Evolutionary conservation across 1,139 yeast species (phyloP).

Genomic region (Blastobotrys buckinghamii): DNA sequence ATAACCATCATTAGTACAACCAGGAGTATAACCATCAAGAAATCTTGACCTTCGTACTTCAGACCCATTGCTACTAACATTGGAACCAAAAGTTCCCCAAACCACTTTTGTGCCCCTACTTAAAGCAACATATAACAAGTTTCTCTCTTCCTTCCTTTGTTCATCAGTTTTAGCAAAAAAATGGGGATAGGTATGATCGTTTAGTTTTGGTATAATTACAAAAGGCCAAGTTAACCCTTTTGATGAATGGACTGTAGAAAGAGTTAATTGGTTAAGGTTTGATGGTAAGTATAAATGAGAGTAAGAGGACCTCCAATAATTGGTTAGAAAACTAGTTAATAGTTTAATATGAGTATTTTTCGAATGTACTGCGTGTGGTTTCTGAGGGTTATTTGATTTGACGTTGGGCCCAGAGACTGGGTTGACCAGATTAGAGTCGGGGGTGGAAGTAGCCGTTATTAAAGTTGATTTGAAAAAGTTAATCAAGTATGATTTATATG

Average conservation of each 20-base stretch:
- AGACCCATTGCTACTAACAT: too few species aligned
- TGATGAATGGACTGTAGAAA: constrained; percentile 80
- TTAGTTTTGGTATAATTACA: constrained; percentile 69
- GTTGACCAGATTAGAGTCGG: too few species aligned
- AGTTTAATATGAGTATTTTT: too few species aligned
- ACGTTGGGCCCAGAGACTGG: too few species aligned
- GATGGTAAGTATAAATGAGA: background rate
- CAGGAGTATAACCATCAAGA: too few species aligned
- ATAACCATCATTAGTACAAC: too few species aligned
- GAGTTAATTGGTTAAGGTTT: constrained; percentile 27
- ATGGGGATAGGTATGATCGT: constrained; percentile 53
- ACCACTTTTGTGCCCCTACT: constrained; percentile 59
- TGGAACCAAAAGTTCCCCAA: background rate
- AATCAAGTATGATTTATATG: too few species aligned
- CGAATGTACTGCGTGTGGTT: too few species aligned
- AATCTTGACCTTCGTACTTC: background rate
- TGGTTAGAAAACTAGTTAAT: background rate
- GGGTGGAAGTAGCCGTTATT: too few species aligned
- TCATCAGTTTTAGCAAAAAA: constrained; percentile 9
- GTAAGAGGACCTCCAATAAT: background rate
- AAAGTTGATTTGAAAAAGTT: too few species aligned
- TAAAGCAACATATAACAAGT: constrained; percentile 77
- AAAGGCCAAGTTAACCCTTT: constrained; percentile 90
- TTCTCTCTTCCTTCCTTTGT: constrained; percentile 57
- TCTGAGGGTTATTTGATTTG: too few species aligned